Percentiles rank a stretch among this genome's conserved stretches.
These are phyloP conservation scores for Dalbergia oliveri DNA, from an alignment of 306 rosid genomes.

Conservation along the genomic window DNA sequence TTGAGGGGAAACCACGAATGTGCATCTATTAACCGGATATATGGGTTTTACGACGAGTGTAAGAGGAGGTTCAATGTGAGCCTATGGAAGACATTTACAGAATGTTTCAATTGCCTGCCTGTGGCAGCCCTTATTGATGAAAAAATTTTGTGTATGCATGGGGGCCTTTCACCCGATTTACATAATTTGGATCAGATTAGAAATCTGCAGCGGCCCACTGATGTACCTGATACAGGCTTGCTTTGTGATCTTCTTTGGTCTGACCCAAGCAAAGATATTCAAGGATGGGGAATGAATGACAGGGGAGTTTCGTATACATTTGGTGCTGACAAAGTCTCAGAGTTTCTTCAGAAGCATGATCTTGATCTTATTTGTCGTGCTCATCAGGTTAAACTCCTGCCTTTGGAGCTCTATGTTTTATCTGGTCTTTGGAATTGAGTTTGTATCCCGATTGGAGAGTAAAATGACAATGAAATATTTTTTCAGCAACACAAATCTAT, in stretches of 20 bases:
- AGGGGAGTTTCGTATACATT: slow-evolving; percentile 96
- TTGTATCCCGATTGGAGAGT: slow-evolving; percentile 28
- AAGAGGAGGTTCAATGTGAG: slow-evolving; percentile 92
- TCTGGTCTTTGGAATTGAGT: slow-evolving; percentile 38
- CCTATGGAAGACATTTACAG: slow-evolving; percentile 89
- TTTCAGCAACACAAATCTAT: slow-evolving; percentile 29
- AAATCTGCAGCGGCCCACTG: slow-evolving; percentile 78
- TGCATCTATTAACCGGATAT: slow-evolving; percentile 94
- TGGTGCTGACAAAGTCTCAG: slow-evolving; percentile 84
- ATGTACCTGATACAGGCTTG: slow-evolving; percentile 93
- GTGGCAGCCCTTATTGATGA: slow-evolving; percentile 97
- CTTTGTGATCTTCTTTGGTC: slow-evolving; percentile 99
- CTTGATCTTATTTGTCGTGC: slow-evolving; percentile 98
- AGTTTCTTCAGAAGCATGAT: slow-evolving; percentile 90
- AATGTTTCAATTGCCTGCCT: slow-evolving; percentile 91
- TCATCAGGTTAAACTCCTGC: slow-evolving; percentile 78
- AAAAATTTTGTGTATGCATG: slow-evolving; percentile 96
- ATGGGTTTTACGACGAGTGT: slow-evolving; percentile 98
- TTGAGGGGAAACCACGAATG: slow-evolving; percentile 98
- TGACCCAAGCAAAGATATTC: slow-evolving; percentile 87
- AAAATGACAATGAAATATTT: slow-evolving; percentile 37
- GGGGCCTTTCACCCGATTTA: slow-evolving; percentile 94
- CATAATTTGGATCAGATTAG: slow-evolving; percentile 82
- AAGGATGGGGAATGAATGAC: slow-evolving; percentile 95
- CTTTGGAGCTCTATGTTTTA: slow-evolving; percentile 29